Conservation (phyloP, 2,329 filamentous ascomycete genomes). For the Shiraia sp. region DNA sequence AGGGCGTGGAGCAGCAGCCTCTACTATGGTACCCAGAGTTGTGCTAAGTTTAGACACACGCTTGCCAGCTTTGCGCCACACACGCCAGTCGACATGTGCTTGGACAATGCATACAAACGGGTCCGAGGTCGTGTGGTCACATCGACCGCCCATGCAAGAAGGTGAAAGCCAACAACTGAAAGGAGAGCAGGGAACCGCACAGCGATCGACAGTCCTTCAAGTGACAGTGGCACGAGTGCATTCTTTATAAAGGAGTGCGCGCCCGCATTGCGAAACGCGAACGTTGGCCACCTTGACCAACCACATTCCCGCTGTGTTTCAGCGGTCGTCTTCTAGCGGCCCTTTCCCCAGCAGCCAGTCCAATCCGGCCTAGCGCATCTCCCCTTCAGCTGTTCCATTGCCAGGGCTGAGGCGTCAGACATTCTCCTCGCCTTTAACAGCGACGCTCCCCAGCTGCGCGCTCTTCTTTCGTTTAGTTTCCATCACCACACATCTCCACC, state of each 20-base stretch:
- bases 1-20: too few species aligned
- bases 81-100: slow-evolving; percentile 4
- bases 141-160: too few species aligned
- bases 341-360: slow-evolving; percentile 13
- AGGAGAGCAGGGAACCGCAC: background rate
- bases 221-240: slow-evolving; percentile 13
- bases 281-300: slow-evolving; percentile 13
- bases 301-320: slow-evolving; percentile 25
- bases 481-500: slow-evolving; percentile 18
- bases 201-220: slow-evolving; percentile 5
- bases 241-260: slow-evolving; percentile 26
- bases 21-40: too few species aligned
- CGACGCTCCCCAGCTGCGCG: slow-evolving; percentile 28
- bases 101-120: slow-evolving; percentile 13
- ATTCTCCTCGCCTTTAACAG: slow-evolving; percentile 29
- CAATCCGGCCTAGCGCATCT: slow-evolving; percentile 5
- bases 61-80: slow-evolving; percentile 21
- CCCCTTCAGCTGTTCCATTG: slow-evolving; percentile 14
- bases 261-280: slow-evolving; percentile 24
- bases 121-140: too few species aligned
- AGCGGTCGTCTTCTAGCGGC: slow-evolving; percentile 18
- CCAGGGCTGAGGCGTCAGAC: slow-evolving; percentile 22
- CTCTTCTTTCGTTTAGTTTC: slow-evolving; percentile 15
- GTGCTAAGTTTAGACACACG: slow-evolving; percentile 25
- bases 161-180: background rate